phyloP scores from a whole-genome alignment of 2,329 filamentous ascomycete species.

The Aspergillaceae sp. region DNA sequence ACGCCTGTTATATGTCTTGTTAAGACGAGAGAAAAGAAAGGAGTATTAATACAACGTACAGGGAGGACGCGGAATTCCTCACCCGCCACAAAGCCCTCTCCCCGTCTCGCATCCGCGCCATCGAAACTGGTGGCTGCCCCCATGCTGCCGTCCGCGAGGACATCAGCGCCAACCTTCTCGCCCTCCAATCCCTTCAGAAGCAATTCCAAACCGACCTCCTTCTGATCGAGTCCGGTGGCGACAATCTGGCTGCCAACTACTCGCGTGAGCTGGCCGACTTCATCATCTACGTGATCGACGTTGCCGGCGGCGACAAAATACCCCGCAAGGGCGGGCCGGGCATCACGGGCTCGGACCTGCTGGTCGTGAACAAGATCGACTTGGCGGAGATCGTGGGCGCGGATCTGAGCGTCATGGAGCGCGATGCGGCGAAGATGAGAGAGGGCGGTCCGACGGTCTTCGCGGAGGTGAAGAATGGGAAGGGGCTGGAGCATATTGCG shows the following conservation, averaged over 20 bases:
- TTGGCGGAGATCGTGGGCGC: constrained; percentile 83
- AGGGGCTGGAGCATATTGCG: constrained; percentile 77
- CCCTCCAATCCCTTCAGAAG: constrained; percentile 77
- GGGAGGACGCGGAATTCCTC: constrained; percentile 96
- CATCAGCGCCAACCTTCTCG: constrained; percentile 86
- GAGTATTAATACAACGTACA: constrained; percentile 12
- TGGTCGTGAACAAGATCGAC: constrained; percentile 97
- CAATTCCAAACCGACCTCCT: constrained; percentile 74
- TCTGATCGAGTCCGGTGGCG: constrained; percentile 89
- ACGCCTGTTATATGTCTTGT: constrained; percentile 1
- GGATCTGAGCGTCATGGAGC: constrained; percentile 86
- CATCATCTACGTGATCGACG: constrained; percentile 98
- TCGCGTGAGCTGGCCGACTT: constrained; percentile 89
- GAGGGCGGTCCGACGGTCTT: constrained; percentile 94
- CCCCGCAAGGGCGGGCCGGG: constrained; percentile 92
- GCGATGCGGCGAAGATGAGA: constrained; percentile 86
- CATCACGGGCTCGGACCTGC: constrained; percentile 88
- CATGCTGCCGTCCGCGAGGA: constrained; percentile 97
- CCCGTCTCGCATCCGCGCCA: constrained; percentile 76
- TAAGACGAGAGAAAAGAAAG: background rate
- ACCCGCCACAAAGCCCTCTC: constrained; percentile 78
- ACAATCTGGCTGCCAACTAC: constrained; percentile 97
- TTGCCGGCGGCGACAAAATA: constrained; percentile 92
- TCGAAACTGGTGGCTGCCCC: constrained; percentile 94
- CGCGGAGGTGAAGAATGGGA: constrained; percentile 89